phyloP scores from a whole-genome alignment of 768 basidiomycete genomes.

The Mycena rebaudengoi region DNA sequence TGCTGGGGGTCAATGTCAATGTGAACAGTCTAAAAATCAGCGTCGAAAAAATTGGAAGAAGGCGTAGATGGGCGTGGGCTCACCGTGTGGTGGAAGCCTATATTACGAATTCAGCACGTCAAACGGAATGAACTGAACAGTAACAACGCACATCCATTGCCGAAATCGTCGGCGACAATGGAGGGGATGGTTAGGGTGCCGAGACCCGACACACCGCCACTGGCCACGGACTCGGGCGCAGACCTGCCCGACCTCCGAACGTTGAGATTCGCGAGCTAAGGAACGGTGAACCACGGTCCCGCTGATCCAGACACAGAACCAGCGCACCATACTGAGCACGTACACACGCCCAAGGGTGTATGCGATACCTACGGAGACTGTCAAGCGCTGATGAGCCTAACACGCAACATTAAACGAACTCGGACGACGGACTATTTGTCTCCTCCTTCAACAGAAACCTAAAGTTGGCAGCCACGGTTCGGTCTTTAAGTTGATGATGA shows the following conservation, averaged over 20 bases:
- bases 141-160: slow-evolving; percentile 2
- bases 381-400: neutral
- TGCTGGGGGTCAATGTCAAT: neutral
- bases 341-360: slow-evolving; percentile 14
- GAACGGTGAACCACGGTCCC: neutral
- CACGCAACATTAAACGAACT: slow-evolving; percentile 1
- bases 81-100: slow-evolving; percentile 9
- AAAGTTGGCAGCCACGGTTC: neutral
- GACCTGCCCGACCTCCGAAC: slow-evolving; percentile 14
- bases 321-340: slow-evolving; percentile 16
- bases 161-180: neutral
- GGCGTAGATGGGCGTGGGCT: slow-evolving; percentile 2
- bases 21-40: slow-evolving; percentile 7
- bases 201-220: neutral
- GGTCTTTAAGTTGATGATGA: slow-evolving; percentile 9
- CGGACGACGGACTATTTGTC: neutral
- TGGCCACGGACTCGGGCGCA: neutral
- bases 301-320: neutral
- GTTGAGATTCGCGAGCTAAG: slow-evolving; percentile 18
- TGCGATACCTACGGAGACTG: slow-evolving; percentile 12
- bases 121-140: neutral
- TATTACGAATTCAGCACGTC: slow-evolving; percentile 1
- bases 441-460: slow-evolving; percentile 11
- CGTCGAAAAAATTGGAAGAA: neutral
- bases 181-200: slow-evolving; percentile 4